Evolutionary conservation across 2,329 filamentous ascomycete genomes (phyloP).

Genomic region (Hymenoscyphus albidus): DNA sequence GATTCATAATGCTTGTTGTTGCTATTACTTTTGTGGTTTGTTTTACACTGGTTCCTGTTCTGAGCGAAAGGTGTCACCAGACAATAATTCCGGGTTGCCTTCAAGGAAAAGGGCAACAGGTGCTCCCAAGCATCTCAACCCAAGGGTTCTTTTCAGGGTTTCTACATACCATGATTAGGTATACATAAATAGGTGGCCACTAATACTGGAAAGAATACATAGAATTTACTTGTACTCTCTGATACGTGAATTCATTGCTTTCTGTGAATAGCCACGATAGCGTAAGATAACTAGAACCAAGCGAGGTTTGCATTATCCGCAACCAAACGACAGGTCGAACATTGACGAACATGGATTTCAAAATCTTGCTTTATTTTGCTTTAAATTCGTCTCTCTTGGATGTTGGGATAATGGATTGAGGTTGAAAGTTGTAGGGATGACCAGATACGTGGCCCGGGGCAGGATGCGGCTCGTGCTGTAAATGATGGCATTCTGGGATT

Average conservation of each 20-base stretch:
- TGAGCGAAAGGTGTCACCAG: background rate
- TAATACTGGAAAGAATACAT: too few relatives aligned
- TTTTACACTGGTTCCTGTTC: background rate
- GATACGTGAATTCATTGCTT: too few relatives aligned
- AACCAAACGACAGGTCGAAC: too few relatives aligned
- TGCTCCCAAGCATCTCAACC: background rate
- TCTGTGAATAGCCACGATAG: too few relatives aligned
- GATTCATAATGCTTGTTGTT: background rate
- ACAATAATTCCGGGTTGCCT: background rate
- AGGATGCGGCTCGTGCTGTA: background rate
- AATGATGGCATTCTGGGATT: background rate
- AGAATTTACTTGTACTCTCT: too few relatives aligned
- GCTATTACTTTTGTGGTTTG: background rate
- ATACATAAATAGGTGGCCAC: too few relatives aligned
- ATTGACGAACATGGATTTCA: background rate
- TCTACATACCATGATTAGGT: too few relatives aligned
- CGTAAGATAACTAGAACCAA: too few relatives aligned
- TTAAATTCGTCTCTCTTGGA: background rate
- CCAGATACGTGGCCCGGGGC: background rate
- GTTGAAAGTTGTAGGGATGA: background rate
- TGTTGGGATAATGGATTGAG: background rate
- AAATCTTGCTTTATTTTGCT: background rate
- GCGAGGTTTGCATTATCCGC: too few relatives aligned
- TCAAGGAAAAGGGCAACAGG: background rate
- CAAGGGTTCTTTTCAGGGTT: background rate